Evolutionary conservation across 331 rosid species (phyloP), one percentile per base, ranked within the genome.

Genomic region (Prunus yedoensis): DNA sequence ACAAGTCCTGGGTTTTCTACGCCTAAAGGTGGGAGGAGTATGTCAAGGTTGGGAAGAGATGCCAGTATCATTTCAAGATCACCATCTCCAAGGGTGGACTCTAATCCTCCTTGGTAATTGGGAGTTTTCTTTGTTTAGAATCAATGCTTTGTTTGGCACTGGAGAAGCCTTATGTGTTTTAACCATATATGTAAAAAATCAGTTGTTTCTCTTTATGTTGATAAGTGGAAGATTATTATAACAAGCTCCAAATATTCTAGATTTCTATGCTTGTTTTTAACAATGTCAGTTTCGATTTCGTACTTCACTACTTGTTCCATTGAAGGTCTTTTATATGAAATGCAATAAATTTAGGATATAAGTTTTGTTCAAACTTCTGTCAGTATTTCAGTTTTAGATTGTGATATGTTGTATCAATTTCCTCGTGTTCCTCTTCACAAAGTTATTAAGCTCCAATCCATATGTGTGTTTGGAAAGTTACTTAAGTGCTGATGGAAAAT

Each of bases 11-110:
- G 90, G 14, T 60, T 83, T 66, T 80, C 91, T 25, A 92, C 97
- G 54, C 99, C 99, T 30, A 89, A 87, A 81, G 86, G 90, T 52
- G 90, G 84, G 53, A 87, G 97, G 77, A 89, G 97, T 65, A 85
- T 84, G 30, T 95, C 99, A 4, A 92, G 97, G 83, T 76, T 92
- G 21, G 94, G 89, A 57, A 84, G 88, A 70, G 96, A 91, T 80
- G 88, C 83, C 69, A 87, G 90, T 68, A 13, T 62, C 75, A 81
- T 64, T 78, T 90, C 99, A 60, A 85, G 96, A 88, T 95, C 99
- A 74, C 99, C 97, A 76, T 90, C 94, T 70, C 87, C 89, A 60
- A 74, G 88, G 84, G 99, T 90, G 75, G 89, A 88, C 66, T 90
- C 94, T 74, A 88, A 88, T 87, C 90, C 89, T 83, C 96, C 90